These are phyloP conservation scores for Coemansia sp. DNA, from an alignment of 192 early-diverging fungal genomes.

Conservation along the genomic window DNA sequence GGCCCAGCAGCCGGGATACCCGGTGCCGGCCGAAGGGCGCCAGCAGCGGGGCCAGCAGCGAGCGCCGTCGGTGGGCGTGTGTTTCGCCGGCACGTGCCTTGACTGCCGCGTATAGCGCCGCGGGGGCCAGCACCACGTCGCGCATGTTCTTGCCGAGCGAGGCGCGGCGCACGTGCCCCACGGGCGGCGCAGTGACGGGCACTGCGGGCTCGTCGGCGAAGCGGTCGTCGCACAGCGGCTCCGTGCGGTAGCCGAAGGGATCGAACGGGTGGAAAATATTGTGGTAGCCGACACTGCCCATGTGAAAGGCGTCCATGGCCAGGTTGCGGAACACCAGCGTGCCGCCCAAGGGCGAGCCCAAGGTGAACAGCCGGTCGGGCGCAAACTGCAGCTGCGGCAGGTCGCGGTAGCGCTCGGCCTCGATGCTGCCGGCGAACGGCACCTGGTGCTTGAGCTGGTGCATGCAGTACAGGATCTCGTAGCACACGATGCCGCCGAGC, in stretches of 20 bases:
- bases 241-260: conserved; percentile 69
- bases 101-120: conserved; percentile 19
- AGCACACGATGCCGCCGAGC: conserved; percentile 66
- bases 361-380: conserved; percentile 35
- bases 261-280: conserved; percentile 78
- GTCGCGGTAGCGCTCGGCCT: conserved; percentile 15
- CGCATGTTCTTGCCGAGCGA: conserved; percentile 32
- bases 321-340: conserved; percentile 64
- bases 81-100: conserved; percentile 6
- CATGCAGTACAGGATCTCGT: conserved; percentile 59
- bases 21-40: too few species aligned
- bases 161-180: background rate
- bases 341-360: conserved; percentile 53
- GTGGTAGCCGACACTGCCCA: conserved; percentile 58
- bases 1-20: too few species aligned
- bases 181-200: conserved; percentile 32
- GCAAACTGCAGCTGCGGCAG: conserved; percentile 24
- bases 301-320: conserved; percentile 52
- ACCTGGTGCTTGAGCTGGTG: conserved; percentile 1
- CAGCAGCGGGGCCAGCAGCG: too few species aligned
- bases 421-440: conserved; percentile 13
- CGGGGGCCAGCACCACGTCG: conserved; percentile 23
- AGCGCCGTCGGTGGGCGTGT: too few species aligned
- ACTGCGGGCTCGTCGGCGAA: conserved; percentile 55
- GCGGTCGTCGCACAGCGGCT: conserved; percentile 58